Conservation (phyloP, 2,329 filamentous ascomycete genomes). For the Fusarium euwallaceae region DNA sequence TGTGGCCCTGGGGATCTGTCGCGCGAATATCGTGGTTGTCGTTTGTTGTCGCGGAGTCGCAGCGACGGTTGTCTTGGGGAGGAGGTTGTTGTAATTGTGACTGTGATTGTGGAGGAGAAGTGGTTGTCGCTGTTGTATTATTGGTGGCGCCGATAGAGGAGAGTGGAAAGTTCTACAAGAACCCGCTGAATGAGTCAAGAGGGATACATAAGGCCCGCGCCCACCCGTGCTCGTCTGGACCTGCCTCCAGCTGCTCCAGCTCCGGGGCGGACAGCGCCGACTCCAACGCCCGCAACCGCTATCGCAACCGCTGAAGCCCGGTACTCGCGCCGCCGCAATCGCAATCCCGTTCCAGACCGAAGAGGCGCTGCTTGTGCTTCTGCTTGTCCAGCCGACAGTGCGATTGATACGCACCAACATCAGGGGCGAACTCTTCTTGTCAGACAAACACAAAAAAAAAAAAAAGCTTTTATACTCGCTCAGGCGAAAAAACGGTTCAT, state of each 20-base stretch:
- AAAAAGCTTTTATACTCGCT: slow-evolving; percentile 13
- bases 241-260: slow-evolving; percentile 17
- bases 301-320: slow-evolving; percentile 35
- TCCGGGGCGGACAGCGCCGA: slow-evolving; percentile 36
- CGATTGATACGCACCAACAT: slow-evolving; percentile 44
- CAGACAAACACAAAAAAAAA: slow-evolving; percentile 9
- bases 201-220: slow-evolving; percentile 53
- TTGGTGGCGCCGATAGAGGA: slow-evolving; percentile 27
- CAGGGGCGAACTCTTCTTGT: slow-evolving; percentile 8
- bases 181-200: slow-evolving; percentile 52
- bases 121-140: slow-evolving; percentile 29
- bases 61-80: slow-evolving; percentile 36
- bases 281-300: slow-evolving; percentile 37
- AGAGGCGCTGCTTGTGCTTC: slow-evolving; percentile 18
- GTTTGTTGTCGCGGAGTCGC: slow-evolving; percentile 32
- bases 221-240: slow-evolving; percentile 31
- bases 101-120: slow-evolving; percentile 39
- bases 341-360: slow-evolving; percentile 45
- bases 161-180: slow-evolving; percentile 61
- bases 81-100: not conserved
- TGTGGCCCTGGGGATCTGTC: slow-evolving; percentile 39
- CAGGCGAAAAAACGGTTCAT: slow-evolving; percentile 26
- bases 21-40: slow-evolving; percentile 20
- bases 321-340: slow-evolving; percentile 1
- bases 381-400: slow-evolving; percentile 8